Conservation (phyloP, 2,329 filamentous ascomycete species). For the Raffaelea ambrosiae region DNA sequence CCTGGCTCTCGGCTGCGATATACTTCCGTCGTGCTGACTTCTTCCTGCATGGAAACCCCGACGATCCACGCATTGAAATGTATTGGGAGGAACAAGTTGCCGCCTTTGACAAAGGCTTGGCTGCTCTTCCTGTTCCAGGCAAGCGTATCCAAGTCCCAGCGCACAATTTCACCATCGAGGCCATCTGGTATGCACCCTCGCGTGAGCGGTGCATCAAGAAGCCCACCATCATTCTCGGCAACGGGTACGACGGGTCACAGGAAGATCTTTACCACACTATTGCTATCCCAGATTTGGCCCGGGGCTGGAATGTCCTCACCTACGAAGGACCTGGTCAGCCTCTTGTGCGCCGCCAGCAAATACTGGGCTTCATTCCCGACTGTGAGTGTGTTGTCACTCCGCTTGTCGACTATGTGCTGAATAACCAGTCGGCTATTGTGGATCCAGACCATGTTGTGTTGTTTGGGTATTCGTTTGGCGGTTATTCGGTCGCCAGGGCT, state of each 20-base stretch:
- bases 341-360: constrained; percentile 28
- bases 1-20: constrained; percentile 23
- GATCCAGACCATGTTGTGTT: constrained; percentile 25
- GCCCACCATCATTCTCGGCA: constrained; percentile 31
- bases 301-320: constrained; percentile 33
- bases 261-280: constrained; percentile 33
- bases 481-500: constrained; percentile 28
- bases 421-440: constrained; percentile 16
- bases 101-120: constrained; percentile 21
- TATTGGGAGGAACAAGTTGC: constrained; percentile 21
- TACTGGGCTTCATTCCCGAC: constrained; percentile 32
- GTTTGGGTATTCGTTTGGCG: constrained; percentile 32
- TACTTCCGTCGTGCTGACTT: constrained; percentile 29
- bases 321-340: constrained; percentile 39
- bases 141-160: constrained; percentile 19
- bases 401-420: constrained; percentile 27
- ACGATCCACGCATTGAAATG: constrained; percentile 22
- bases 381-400: constrained; percentile 33
- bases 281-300: constrained; percentile 24
- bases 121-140: constrained; percentile 21
- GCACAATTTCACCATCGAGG: constrained; percentile 19
- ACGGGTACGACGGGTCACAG: constrained; percentile 33
- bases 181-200: constrained; percentile 21
- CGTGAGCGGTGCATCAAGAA: constrained; percentile 3
- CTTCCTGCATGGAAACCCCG: constrained; percentile 26